Evolutionary conservation across 208 protist species (phyloP).

Genomic region (Acanthamoeba culbertsoni): DNA sequence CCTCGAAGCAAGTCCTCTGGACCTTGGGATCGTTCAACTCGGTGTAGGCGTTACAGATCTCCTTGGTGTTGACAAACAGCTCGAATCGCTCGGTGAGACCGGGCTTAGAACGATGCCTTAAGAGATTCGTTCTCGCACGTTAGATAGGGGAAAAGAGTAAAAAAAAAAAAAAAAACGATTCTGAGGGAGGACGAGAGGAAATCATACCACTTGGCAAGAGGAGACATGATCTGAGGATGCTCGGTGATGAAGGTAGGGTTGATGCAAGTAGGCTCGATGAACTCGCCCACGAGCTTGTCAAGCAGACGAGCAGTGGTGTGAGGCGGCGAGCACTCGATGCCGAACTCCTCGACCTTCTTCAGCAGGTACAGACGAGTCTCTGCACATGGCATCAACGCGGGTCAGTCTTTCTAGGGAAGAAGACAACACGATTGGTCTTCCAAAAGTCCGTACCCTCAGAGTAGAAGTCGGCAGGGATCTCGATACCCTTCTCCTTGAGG

Average conservation of each 20-base stretch:
- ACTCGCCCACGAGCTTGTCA: slow-evolving; percentile 97
- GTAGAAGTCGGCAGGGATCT: slow-evolving; percentile 78
- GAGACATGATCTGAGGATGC: slow-evolving; percentile 99
- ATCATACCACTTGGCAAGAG: slow-evolving; percentile 98
- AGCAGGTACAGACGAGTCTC: slow-evolving; percentile 89
- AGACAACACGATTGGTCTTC: background rate
- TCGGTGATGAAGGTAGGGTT: slow-evolving; percentile 99
- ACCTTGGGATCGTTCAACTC: slow-evolving; percentile 99
- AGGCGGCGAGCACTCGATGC: slow-evolving; percentile 92
- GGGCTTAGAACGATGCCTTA: slow-evolving; percentile 87
- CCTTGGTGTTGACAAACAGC: slow-evolving; percentile 97
- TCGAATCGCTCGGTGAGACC: slow-evolving; percentile 99
- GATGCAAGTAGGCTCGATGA: slow-evolving; percentile 94
- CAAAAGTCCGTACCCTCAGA: slow-evolving; percentile 64
- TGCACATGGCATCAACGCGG: background rate
- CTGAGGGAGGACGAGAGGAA: too few species aligned
- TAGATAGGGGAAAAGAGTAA: background rate
- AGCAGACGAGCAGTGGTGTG: slow-evolving; percentile 95
- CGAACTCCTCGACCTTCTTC: slow-evolving; percentile 89
- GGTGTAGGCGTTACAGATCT: slow-evolving; percentile 99
- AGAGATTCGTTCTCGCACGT: too few species aligned
- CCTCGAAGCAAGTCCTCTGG: slow-evolving; percentile 97
- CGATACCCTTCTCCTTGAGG: slow-evolving; percentile 92
- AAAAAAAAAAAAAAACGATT: background rate
- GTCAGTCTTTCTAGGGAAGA: background rate